A percentile compares a stretch with the other conserved stretches of the same genome.
Evolutionary conservation across 257 asterid species (phyloP).

Genomic region (Handroanthus guayacan): DNA sequence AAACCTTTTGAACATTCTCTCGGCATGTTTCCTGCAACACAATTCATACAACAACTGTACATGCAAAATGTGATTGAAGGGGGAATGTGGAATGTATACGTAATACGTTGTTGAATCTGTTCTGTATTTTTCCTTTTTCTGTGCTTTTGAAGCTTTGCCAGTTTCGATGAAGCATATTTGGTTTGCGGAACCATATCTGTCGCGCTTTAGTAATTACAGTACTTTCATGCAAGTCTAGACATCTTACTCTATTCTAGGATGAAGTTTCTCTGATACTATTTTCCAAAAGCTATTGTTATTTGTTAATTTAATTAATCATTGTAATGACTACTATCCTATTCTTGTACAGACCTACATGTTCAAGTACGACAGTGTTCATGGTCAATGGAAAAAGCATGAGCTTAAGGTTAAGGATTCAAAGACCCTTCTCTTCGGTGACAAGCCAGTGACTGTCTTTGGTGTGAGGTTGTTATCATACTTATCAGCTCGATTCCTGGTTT

Average conservation of each 20-base stretch:
- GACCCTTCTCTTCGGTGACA: conserved; percentile 85
- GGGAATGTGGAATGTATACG: background rate
- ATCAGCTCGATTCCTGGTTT: background rate
- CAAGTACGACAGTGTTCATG: conserved; percentile 87
- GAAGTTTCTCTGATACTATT: background rate
- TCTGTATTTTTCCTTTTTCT: background rate
- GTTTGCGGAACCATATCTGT: background rate
- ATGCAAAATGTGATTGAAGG: background rate
- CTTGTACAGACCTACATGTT: conserved; percentile 83
- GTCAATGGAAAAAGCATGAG: conserved; percentile 77
- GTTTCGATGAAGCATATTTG: background rate
- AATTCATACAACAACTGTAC: background rate
- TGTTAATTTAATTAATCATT: background rate
- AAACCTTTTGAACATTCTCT: background rate
- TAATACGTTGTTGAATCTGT: background rate
- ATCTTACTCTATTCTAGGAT: conserved; percentile 11
- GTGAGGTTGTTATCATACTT: conserved; percentile 52
- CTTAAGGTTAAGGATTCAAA: conserved; percentile 75
- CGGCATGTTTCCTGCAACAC: background rate
- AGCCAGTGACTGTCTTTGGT: conserved; percentile 75
- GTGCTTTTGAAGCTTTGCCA: background rate
- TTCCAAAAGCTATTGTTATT: background rate
- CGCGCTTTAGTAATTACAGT: background rate
- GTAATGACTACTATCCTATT: background rate
- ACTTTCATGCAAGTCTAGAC: conserved; percentile 10